phyloP scores from a whole-genome alignment of 2,329 filamentous ascomycete genomes.

The Aspergillus luchuensis region DNA sequence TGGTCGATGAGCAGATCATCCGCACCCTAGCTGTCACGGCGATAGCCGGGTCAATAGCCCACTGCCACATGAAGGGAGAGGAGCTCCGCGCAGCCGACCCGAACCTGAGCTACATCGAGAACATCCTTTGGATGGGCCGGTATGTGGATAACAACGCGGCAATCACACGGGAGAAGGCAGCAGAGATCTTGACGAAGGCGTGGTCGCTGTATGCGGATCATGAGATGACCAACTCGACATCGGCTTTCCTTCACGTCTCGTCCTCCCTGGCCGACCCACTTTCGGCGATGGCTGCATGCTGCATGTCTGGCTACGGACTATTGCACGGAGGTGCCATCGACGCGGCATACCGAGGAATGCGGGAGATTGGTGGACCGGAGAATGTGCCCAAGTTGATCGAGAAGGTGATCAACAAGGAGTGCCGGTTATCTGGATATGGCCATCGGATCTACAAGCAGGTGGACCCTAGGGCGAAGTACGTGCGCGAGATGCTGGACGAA shows the following conservation, averaged over 20 bases:
- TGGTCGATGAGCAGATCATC: slow-evolving; percentile 2
- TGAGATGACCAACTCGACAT: slow-evolving; percentile 60
- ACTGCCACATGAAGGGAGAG: neutral
- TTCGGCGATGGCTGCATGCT: slow-evolving; percentile 52
- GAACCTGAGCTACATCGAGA: slow-evolving; percentile 1
- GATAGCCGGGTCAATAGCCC: neutral
- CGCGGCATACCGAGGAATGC: slow-evolving; percentile 57
- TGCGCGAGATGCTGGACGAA: slow-evolving; percentile 41
- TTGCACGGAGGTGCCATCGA: slow-evolving; percentile 60
- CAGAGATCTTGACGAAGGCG: neutral
- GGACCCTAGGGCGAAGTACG: slow-evolving; percentile 57
- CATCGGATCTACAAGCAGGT: slow-evolving; percentile 52
- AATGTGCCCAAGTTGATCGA: slow-evolving; percentile 55
- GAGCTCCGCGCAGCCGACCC: neutral
- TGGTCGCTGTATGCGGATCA: slow-evolving; percentile 60
- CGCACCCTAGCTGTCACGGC: neutral
- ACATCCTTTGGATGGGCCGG: neutral
- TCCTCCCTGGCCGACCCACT: slow-evolving; percentile 57
- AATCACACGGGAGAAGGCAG: neutral
- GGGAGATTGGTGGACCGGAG: slow-evolving; percentile 54
- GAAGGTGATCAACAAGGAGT: slow-evolving; percentile 54
- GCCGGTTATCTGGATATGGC: slow-evolving; percentile 58
- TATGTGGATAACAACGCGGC: neutral
- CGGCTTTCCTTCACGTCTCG: slow-evolving; percentile 57
- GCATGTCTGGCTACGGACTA: slow-evolving; percentile 51